phyloP scores from a whole-genome alignment of 2,329 filamentous ascomycete genomes.

The Talaromyces albobiverticillius region DNA sequence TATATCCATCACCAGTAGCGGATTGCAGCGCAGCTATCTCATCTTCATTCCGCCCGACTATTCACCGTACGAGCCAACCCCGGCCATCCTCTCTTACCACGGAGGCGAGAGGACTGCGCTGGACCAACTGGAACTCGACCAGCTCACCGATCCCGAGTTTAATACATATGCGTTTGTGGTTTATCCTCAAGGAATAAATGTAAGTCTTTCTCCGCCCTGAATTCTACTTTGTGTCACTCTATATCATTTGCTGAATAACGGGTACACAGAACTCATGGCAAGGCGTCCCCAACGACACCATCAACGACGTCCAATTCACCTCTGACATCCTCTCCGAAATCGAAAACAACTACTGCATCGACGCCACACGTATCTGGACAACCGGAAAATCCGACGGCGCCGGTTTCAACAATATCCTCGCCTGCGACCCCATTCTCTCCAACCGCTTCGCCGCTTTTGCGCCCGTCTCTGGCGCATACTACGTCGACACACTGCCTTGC shows the following conservation, averaged over 20 bases:
- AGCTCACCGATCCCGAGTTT: constrained; percentile 1
- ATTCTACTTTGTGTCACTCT: background rate
- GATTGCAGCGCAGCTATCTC: background rate
- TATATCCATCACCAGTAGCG: background rate
- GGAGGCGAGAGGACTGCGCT: background rate
- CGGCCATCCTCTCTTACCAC: background rate
- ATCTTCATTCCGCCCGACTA: background rate
- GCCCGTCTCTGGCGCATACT: constrained; percentile 47
- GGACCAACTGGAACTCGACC: constrained; percentile 1
- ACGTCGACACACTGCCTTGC: constrained; percentile 27
- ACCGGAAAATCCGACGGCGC: constrained; percentile 57
- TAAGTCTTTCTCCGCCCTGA: background rate
- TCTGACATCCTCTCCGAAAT: background rate
- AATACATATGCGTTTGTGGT: background rate
- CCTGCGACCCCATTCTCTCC: constrained; percentile 44
- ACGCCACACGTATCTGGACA: constrained; percentile 44
- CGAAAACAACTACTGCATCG: constrained; percentile 42
- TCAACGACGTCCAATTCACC: constrained; percentile 7
- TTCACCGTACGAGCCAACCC: background rate
- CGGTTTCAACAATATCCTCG: constrained; percentile 47
- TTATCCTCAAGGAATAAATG: constrained; percentile 5
- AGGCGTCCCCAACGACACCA: constrained; percentile 1
- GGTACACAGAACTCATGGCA: constrained; percentile 5
- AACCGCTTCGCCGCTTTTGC: constrained; percentile 50
- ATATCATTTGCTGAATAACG: background rate